These are phyloP conservation scores for Prasinococcaceae sp. DNA, from an alignment of 139 green algal genomes.

Conservation along the genomic window DNA sequence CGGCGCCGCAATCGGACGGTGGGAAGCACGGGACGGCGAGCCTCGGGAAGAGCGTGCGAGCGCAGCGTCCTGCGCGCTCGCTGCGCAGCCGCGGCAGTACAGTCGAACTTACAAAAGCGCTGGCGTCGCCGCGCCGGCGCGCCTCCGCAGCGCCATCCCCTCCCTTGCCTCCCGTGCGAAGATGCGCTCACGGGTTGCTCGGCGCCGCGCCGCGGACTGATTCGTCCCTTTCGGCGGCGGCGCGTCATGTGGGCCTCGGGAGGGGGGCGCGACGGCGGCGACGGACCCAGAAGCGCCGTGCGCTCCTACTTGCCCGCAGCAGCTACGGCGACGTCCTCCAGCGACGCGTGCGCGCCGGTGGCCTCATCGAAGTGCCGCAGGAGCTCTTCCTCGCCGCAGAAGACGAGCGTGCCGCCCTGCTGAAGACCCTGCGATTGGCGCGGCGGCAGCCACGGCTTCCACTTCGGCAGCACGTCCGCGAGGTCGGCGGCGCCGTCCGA, in stretches of 20 bases:
- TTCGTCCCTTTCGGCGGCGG: too few species aligned
- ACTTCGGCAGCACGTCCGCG: constrained; percentile 35
- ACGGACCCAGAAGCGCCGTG: not conserved
- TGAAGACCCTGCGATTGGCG: constrained; percentile 29
- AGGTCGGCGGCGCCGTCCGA: constrained; percentile 34
- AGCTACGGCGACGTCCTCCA: constrained; percentile 24
- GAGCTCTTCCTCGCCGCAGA: constrained; percentile 39
- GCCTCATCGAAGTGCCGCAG: constrained; percentile 47
- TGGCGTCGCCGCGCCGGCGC: not conserved
- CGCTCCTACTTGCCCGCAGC: not conserved
- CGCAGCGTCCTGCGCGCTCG: not conserved
- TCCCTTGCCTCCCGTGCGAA: not conserved
- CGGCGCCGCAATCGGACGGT: too few species aligned
- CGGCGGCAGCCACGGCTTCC: constrained; percentile 57
- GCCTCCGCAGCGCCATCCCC: not conserved
- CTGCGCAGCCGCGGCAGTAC: not conserved
- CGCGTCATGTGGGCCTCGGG: not conserved
- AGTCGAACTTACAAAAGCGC: not conserved
- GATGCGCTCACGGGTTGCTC: constrained; percentile 11
- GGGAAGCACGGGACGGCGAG: too few species aligned
- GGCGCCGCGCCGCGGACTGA: constrained; percentile 5
- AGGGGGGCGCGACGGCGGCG: not conserved
- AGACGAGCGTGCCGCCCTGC: constrained; percentile 57
- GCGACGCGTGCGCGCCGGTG: constrained; percentile 49
- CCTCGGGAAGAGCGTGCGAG: not conserved